Conservation (phyloP, 768 basidiomycete genomes). For the Podaxis rugospora region DNA sequence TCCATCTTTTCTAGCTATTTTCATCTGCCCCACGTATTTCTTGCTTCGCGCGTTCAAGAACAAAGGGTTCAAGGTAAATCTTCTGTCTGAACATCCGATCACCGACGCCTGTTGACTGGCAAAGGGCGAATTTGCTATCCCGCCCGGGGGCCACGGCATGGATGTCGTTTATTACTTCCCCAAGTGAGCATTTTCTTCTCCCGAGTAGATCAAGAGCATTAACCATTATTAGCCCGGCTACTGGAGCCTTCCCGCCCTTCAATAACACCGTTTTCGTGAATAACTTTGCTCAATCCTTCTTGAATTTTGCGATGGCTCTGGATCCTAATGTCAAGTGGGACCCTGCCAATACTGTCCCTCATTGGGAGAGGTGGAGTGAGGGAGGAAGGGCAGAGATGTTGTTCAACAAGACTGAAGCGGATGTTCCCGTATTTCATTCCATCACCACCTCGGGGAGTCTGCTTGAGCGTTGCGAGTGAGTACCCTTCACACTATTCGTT, state of each 20-base stretch:
- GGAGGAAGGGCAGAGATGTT: slow-evolving; percentile 34
- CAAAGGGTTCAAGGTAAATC: slow-evolving; percentile 28
- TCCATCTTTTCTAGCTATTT: slow-evolving; percentile 27
- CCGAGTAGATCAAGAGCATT: neutral
- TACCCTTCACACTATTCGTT: neutral
- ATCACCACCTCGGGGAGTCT: neutral
- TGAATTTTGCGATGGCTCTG: slow-evolving; percentile 29
- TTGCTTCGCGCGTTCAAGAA: slow-evolving; percentile 27
- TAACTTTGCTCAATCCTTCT: slow-evolving; percentile 33
- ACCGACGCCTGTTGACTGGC: neutral
- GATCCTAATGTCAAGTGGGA: slow-evolving; percentile 26
- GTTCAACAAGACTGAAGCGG: slow-evolving; percentile 35
- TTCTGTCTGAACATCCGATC: neutral
- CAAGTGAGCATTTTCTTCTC: slow-evolving; percentile 23
- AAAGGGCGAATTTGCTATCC: slow-evolving; percentile 39
- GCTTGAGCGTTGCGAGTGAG: slow-evolving; percentile 8
- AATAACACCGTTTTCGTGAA: slow-evolving; percentile 30
- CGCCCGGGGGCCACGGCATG: slow-evolving; percentile 33
- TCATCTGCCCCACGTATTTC: slow-evolving; percentile 41
- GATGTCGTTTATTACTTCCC: slow-evolving; percentile 39
- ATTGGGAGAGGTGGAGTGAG: slow-evolving; percentile 26
- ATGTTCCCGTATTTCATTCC: slow-evolving; percentile 17
- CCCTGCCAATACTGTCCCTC: slow-evolving; percentile 30
- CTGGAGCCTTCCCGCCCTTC: slow-evolving; percentile 22
- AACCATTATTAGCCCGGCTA: neutral